Evolutionary conservation across 1,284 basidiomycete species (phyloP).

Genomic region (Trichosporon inkin): DNA sequence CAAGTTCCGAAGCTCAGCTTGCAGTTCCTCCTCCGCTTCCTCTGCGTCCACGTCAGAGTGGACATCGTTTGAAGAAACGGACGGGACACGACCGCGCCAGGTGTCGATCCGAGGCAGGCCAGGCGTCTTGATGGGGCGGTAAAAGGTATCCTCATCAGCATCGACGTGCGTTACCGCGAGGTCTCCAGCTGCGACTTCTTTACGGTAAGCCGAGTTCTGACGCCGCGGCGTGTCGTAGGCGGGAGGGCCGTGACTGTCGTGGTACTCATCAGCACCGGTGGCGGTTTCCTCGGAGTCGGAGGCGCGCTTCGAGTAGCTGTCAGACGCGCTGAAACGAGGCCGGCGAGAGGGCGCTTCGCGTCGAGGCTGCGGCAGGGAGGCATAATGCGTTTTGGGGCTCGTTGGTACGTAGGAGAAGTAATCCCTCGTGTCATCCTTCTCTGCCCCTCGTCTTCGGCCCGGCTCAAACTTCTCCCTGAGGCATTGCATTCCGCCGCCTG

Average conservation of each 20-base stretch:
- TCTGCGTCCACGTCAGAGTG: slow-evolving; percentile 15
- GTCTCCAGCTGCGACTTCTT: slow-evolving; percentile 54
- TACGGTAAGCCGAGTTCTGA: slow-evolving; percentile 36
- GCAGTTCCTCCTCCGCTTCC: slow-evolving; percentile 44
- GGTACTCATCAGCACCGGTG: background rate
- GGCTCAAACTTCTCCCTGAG: slow-evolving; percentile 71
- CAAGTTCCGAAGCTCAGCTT: slow-evolving; percentile 73
- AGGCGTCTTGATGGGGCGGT: slow-evolving; percentile 43
- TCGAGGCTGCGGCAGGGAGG: background rate
- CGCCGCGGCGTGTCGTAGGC: background rate
- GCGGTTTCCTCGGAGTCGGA: slow-evolving; percentile 16
- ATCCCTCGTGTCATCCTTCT: slow-evolving; percentile 25
- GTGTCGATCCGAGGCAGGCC: slow-evolving; percentile 46
- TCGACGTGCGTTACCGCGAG: slow-evolving; percentile 52
- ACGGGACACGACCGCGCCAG: slow-evolving; percentile 16
- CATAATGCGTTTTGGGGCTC: slow-evolving; percentile 28
- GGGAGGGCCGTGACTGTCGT: background rate
- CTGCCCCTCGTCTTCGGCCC: slow-evolving; percentile 17
- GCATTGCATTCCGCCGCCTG: slow-evolving; percentile 83
- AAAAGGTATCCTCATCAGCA: slow-evolving; percentile 37
- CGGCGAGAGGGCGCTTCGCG: background rate
- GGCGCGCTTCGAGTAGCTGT: background rate
- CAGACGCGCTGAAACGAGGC: background rate
- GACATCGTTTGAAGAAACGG: background rate
- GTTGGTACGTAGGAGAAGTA: slow-evolving; percentile 47